These are phyloP conservation scores for Periglandula ipomoeae DNA, from an alignment of 2,329 filamentous ascomycete species.

Conservation along the genomic window DNA sequence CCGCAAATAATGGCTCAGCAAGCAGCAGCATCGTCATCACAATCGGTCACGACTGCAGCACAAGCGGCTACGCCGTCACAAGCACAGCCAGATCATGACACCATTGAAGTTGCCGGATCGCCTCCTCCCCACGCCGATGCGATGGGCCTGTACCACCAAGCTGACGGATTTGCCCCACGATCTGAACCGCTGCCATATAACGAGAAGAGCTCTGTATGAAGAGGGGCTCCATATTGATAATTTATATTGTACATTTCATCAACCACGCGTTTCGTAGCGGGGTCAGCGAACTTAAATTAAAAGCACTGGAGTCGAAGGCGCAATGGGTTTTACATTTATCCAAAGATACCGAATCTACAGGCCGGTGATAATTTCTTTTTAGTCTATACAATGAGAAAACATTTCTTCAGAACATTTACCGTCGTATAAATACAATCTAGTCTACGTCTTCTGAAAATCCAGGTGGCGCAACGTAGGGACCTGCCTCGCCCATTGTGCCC, in stretches of 20 bases:
- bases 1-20: not conserved
- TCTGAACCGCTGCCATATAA: slow-evolving; percentile 12
- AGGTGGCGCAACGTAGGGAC: slow-evolving; percentile 27
- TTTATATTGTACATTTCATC: not conserved
- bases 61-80: not conserved
- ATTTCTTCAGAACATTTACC: too few relatives aligned
- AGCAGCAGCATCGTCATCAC: not conserved
- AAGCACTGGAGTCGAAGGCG: not conserved
- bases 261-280: not conserved
- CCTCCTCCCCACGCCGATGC: slow-evolving; percentile 15
- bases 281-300: too few relatives aligned
- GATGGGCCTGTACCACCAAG: slow-evolving; percentile 23
- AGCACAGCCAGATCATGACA: not conserved
- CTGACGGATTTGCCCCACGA: slow-evolving; percentile 18
- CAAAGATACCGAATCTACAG: not conserved
- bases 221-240: not conserved
- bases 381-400: too few relatives aligned
- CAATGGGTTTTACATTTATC: not conserved
- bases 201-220: slow-evolving; percentile 13
- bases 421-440: slow-evolving; percentile 10
- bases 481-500: slow-evolving; percentile 26
- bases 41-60: too few relatives aligned
- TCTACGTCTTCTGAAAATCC: slow-evolving; percentile 26
- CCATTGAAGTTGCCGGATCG: not conserved
- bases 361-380: not conserved